Percentiles rank a stretch among this genome's conserved stretches.
Conservation (phyloP, 2,329 filamentous ascomycete genomes). For the Aspergillus glaucus region DNA sequence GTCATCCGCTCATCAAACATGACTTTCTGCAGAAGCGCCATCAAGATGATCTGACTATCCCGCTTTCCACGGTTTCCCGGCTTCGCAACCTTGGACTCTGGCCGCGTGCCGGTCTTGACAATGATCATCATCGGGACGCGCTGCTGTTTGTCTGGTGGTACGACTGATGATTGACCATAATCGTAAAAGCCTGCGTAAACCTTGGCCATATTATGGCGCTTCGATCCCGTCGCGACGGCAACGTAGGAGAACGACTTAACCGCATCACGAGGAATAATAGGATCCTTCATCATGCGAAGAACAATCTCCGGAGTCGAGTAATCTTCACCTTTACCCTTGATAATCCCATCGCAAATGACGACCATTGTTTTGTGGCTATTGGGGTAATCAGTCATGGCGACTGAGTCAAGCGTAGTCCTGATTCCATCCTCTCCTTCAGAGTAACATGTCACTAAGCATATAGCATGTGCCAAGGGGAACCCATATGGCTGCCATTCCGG, state of each 20-base stretch:
- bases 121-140: conserved; percentile 96
- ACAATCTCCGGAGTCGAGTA: conserved; percentile 85
- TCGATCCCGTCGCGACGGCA: conserved; percentile 88
- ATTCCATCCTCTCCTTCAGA: conserved; percentile 92
- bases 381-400: conserved; percentile 95
- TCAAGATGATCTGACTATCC: conserved; percentile 97
- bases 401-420: conserved; percentile 88
- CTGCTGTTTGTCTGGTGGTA: conserved; percentile 83
- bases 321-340: conserved; percentile 88
- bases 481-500: conserved; percentile 97
- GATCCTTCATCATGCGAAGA: conserved; percentile 90
- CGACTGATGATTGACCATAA: conserved; percentile 73
- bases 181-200: conserved; percentile 98
- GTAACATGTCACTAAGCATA: conserved; percentile 93
- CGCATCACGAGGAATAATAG: conserved; percentile 69
- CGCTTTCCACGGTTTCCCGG: conserved; percentile 97
- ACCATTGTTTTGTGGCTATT: conserved; percentile 98
- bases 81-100: conserved; percentile 73
- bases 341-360: conserved; percentile 93
- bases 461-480: conserved; percentile 84
- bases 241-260: conserved; percentile 93
- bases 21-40: conserved; percentile 99
- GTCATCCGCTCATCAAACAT: conserved; percentile 99
- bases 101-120: conserved; percentile 90
- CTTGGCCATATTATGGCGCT: conserved; percentile 99